phyloP scores from a whole-genome alignment of 148 eudicot genomes.

The Rhododendron ferrugineum region DNA sequence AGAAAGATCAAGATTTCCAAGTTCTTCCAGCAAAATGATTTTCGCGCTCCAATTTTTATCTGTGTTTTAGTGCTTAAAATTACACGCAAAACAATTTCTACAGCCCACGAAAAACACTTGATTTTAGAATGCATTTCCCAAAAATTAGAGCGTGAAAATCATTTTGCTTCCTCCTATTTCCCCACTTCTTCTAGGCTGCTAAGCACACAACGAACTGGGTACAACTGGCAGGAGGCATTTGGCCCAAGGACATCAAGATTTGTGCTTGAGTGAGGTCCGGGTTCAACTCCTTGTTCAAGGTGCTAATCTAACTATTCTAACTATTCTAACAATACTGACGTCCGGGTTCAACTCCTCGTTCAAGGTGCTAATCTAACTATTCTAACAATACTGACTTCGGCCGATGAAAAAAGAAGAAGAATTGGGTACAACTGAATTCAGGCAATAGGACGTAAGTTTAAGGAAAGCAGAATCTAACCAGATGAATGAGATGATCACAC shows the following conservation, averaged over 20 bases:
- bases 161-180: background rate
- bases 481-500: constrained; percentile 80
- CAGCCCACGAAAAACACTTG: background rate
- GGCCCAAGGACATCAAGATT: background rate
- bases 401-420: background rate
- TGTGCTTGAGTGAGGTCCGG: no score
- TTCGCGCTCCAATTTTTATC: background rate
- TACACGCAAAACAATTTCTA: background rate
- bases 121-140: background rate
- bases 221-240: background rate
- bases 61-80: background rate
- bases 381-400: background rate
- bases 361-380: no score
- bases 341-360: no score
- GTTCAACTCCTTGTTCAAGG: no score
- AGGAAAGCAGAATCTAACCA: constrained; percentile 44
- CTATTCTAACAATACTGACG: background rate
- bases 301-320: no score
- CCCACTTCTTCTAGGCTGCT: background rate
- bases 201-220: background rate
- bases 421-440: background rate
- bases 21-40: background rate
- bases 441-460: background rate
- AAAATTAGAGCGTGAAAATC: background rate
- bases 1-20: background rate